These are phyloP conservation scores for Picea sitchensis DNA, from an alignment of 75 land plant species.

Conservation along the genomic window DNA sequence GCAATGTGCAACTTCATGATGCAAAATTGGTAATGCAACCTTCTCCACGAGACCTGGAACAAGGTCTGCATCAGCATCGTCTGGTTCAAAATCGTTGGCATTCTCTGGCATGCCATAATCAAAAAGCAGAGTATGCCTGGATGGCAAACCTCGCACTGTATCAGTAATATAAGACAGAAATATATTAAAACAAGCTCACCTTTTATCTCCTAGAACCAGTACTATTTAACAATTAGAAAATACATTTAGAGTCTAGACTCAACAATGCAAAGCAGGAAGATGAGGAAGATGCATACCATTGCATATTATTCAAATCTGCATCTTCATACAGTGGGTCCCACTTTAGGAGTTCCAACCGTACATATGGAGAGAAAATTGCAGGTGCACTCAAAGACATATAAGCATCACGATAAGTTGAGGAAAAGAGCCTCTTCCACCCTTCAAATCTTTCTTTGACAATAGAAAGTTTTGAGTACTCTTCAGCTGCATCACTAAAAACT, in stretches of 20 bases:
- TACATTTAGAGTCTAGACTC: not conserved
- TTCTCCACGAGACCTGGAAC: slow-evolving; percentile 86
- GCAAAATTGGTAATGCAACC: slow-evolving; percentile 85
- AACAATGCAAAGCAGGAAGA: not conserved
- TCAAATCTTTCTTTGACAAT: slow-evolving; percentile 75
- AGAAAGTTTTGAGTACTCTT: slow-evolving; percentile 72
- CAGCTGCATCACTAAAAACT: slow-evolving; percentile 87
- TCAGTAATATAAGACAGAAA: not conserved
- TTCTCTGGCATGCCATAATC: slow-evolving; percentile 65
- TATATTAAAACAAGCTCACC: not conserved
- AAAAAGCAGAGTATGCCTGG: slow-evolving; percentile 69
- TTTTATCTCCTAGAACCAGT: not conserved
- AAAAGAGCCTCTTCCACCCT: slow-evolving; percentile 70
- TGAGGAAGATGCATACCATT: slow-evolving; percentile 45
- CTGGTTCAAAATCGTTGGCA: slow-evolving; percentile 37
- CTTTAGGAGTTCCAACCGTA: slow-evolving; percentile 88
- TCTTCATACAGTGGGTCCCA: slow-evolving; percentile 93
- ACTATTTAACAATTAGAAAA: not conserved
- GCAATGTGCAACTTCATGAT: slow-evolving; percentile 81
- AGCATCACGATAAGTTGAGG: slow-evolving; percentile 75
- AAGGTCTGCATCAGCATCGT: slow-evolving; percentile 80
- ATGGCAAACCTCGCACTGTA: not conserved
- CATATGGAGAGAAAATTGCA: slow-evolving; percentile 88
- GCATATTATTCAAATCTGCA: slow-evolving; percentile 72
- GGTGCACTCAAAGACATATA: slow-evolving; percentile 87